These are phyloP conservation scores for Entomortierella lignicola DNA, from an alignment of 192 early-diverging fungal genomes.

Conservation along the genomic window DNA sequence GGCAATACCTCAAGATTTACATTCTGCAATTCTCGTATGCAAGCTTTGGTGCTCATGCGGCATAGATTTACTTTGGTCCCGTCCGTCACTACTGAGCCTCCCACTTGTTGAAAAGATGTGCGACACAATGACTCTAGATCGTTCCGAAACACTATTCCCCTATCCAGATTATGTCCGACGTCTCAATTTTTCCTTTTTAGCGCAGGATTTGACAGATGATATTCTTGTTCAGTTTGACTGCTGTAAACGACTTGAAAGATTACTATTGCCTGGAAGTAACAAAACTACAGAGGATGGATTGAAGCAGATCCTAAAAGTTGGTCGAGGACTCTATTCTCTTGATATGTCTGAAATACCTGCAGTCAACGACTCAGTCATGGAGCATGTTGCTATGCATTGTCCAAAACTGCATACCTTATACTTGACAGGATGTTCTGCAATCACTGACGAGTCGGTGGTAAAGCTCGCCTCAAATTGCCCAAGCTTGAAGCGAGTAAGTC, in stretches of 20 bases:
- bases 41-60: slow-evolving; percentile 67
- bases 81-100: slow-evolving; percentile 50
- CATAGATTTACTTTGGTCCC: slow-evolving; percentile 65
- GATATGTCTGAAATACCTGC: slow-evolving; percentile 64
- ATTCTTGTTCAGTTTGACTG: slow-evolving; percentile 39
- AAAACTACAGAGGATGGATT: slow-evolving; percentile 60
- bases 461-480: slow-evolving; percentile 58
- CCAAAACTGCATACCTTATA: slow-evolving; percentile 67
- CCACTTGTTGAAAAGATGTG: slow-evolving; percentile 31
- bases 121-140: slow-evolving; percentile 29
- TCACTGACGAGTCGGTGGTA: slow-evolving; percentile 60
- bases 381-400: slow-evolving; percentile 58
- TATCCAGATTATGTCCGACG: slow-evolving; percentile 65
- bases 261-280: slow-evolving; percentile 62
- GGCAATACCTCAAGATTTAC: slow-evolving; percentile 54
- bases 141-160: slow-evolving; percentile 49
- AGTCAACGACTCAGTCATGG: slow-evolving; percentile 56
- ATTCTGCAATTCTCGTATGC: slow-evolving; percentile 60
- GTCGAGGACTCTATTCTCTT: slow-evolving; percentile 56
- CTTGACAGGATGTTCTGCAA: slow-evolving; percentile 58
- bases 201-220: slow-evolving; percentile 55
- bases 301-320: slow-evolving; percentile 52
- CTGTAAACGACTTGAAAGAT: slow-evolving; percentile 63
- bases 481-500: slow-evolving; percentile 63
- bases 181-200: slow-evolving; percentile 66